These are phyloP conservation scores for Apophysomyces variabilis DNA, from an alignment of 371 early-diverging fungal species.

Conservation along the genomic window DNA sequence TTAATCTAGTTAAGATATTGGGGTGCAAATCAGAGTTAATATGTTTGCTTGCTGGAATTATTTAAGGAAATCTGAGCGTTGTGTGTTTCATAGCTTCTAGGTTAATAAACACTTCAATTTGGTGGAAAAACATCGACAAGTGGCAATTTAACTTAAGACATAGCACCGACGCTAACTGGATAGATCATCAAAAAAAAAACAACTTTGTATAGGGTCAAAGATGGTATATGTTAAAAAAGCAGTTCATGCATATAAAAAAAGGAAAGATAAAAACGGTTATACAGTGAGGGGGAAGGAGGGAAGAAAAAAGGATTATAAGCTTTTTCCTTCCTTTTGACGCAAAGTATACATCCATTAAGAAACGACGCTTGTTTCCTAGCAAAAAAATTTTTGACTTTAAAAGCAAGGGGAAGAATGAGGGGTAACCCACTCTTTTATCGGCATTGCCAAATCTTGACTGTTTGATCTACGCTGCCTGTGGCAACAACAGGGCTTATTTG, in stretches of 20 bases:
- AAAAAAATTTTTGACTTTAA: background rate
- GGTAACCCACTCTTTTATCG: conserved; percentile 28
- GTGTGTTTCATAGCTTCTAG: too few species aligned
- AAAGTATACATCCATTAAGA: conserved; percentile 11
- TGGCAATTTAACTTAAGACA: too few species aligned
- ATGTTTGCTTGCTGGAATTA: too few species aligned
- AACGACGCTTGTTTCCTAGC: conserved; percentile 2
- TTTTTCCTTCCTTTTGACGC: background rate
- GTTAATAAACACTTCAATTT: too few species aligned
- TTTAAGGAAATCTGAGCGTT: too few species aligned
- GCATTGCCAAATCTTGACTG: conserved; percentile 74
- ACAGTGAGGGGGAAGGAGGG: conserved; percentile 8
- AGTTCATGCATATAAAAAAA: conserved; percentile 8
- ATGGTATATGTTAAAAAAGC: conserved; percentile 10
- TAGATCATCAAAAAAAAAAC: background rate
- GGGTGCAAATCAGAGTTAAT: too few species aligned
- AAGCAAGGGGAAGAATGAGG: background rate
- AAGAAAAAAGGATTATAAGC: background rate
- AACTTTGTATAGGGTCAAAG: background rate
- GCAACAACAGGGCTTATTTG: conserved; percentile 70
- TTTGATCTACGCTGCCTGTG: conserved; percentile 86
- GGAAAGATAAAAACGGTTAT: conserved; percentile 5
- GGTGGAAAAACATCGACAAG: too few species aligned
- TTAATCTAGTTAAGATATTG: too few species aligned
- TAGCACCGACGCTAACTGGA: background rate